phyloP scores from a whole-genome alignment of 202 grass and related monocot genomes.

The Zoysia matrella region DNA sequence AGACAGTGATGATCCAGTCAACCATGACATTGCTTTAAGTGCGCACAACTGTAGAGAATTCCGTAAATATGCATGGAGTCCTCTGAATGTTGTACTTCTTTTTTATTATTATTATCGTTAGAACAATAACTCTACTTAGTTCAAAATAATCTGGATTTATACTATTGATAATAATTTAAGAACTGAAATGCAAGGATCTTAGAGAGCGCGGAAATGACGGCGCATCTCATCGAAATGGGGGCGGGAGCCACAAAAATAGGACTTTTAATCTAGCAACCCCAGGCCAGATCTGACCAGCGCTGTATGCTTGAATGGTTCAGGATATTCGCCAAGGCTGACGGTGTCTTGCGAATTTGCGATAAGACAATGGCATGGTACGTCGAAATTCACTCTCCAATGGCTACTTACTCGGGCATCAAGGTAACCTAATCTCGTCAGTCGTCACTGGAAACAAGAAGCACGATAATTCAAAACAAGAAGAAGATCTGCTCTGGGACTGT shows the following conservation, averaged over 20 bases:
- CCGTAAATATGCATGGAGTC: too few species aligned
- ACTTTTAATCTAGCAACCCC: conserved; percentile 2
- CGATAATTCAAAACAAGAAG: background rate
- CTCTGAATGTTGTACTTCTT: too few species aligned
- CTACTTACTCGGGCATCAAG: conserved; percentile 6
- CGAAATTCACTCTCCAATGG: conserved; percentile 5
- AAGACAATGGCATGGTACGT: background rate
- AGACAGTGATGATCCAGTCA: background rate
- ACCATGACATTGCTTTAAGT: background rate
- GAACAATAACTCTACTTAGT: too few species aligned
- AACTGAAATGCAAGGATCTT: background rate
- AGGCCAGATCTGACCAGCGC: conserved; percentile 12
- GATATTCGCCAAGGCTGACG: background rate
- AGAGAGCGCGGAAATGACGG: background rate
- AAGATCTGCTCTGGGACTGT: background rate
- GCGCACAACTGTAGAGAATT: background rate
- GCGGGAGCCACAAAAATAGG: background rate
- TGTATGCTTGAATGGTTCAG: background rate
- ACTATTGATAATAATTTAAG: too few species aligned
- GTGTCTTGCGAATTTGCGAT: background rate
- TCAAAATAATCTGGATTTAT: too few species aligned
- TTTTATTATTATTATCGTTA: too few species aligned
- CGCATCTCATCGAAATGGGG: background rate
- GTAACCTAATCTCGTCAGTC: conserved; percentile 21
- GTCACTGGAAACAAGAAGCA: conserved; percentile 9